Conservation (phyloP, 129 eudicot species). For the Sambucus nigra region DNA sequence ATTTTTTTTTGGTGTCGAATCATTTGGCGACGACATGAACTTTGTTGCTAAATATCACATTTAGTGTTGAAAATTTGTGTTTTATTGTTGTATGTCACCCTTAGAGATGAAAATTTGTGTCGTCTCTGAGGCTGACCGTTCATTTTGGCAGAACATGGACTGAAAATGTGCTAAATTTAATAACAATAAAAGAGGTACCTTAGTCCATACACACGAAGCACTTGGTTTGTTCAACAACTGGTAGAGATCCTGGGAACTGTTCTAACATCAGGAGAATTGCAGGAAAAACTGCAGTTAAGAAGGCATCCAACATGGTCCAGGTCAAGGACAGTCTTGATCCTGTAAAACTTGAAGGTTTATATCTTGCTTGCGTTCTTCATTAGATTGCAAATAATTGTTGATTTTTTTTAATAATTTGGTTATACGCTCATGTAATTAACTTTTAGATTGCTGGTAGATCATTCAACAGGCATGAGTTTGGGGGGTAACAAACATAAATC, state of each 20-base stretch:
- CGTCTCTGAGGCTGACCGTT: too few species aligned
- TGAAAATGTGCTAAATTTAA: too few species aligned
- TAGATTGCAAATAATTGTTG: not conserved
- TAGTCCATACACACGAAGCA: not conserved
- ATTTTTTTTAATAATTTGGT: not conserved
- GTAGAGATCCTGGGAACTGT: not conserved
- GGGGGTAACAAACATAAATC: slow-evolving; percentile 34
- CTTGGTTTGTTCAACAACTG: not conserved
- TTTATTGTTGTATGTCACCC: too few species aligned
- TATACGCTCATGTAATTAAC: not conserved
- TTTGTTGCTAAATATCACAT: too few species aligned
- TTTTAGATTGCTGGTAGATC: slow-evolving; percentile 18
- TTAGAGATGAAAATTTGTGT: too few species aligned
- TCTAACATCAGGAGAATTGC: slow-evolving; percentile 8
- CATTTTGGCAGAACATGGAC: too few species aligned
- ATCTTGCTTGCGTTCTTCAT: not conserved
- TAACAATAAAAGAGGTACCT: too few species aligned
- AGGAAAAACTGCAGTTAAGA: slow-evolving; percentile 26
- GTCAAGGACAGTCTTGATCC: slow-evolving; percentile 24
- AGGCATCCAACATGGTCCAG: slow-evolving; percentile 25
- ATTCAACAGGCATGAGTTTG: slow-evolving; percentile 29
- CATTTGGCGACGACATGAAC: too few species aligned
- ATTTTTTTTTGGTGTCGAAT: too few species aligned
- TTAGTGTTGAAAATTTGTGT: too few species aligned
- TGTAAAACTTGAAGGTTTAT: slow-evolving; percentile 28